Evolutionary conservation across 192 early-diverging fungal genomes (phyloP).

Genomic region (Coemansia sp.): DNA sequence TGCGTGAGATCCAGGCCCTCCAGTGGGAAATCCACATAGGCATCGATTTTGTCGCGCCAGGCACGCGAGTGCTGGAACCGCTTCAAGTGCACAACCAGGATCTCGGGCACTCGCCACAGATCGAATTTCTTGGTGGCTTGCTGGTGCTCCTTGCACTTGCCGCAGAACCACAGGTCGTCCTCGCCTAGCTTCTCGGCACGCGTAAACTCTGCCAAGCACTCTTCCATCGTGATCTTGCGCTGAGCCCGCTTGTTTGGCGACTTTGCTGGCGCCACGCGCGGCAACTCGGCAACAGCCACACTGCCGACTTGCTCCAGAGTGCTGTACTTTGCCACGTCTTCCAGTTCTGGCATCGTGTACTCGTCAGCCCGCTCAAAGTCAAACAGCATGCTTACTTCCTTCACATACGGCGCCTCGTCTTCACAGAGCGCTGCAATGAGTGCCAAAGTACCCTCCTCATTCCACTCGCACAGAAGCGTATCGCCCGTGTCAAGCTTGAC

Average conservation of each 20-base stretch:
- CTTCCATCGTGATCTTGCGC: constrained; percentile 56
- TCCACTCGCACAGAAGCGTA: constrained; percentile 51
- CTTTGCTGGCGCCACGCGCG: constrained; percentile 6
- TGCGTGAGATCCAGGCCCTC: constrained; percentile 62
- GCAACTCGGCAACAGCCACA: constrained; percentile 2
- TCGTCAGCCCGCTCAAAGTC: constrained; percentile 30
- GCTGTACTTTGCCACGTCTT: constrained; percentile 34
- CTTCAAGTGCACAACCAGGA: constrained; percentile 80
- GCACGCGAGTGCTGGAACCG: constrained; percentile 70
- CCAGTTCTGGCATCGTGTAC: constrained; percentile 38
- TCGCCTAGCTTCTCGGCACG: constrained; percentile 72
- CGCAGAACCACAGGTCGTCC: constrained; percentile 79
- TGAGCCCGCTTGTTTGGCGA: constrained; percentile 1
- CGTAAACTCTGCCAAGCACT: constrained; percentile 74
- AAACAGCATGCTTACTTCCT: constrained; percentile 15
- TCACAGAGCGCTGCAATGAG: constrained; percentile 24
- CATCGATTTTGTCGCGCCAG: constrained; percentile 72
- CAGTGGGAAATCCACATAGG: constrained; percentile 69
- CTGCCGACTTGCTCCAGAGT: constrained; percentile 9
- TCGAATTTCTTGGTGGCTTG: constrained; percentile 77
- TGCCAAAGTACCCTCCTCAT: constrained; percentile 18
- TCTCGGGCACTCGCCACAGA: constrained; percentile 74
- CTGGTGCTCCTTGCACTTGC: constrained; percentile 71
- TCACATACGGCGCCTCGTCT: not conserved
- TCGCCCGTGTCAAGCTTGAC: constrained; percentile 39